These are phyloP conservation scores for Termitomyces eurrhizus DNA, from an alignment of 768 basidiomycete species.

Conservation along the genomic window DNA sequence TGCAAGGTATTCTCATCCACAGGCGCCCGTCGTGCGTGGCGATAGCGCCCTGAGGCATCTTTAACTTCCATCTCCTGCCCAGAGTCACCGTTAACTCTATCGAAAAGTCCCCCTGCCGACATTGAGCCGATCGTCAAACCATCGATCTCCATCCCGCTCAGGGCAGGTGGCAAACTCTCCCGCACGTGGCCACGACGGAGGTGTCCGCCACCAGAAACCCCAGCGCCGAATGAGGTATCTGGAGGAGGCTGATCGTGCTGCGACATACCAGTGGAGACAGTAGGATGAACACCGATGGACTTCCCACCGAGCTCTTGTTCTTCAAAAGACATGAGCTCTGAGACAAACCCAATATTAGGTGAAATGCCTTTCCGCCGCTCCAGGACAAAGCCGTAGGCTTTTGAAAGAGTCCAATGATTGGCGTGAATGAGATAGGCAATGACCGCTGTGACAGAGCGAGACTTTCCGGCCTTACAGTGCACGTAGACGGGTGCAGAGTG, in stretches of 20 bases:
- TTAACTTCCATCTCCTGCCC: slow-evolving; percentile 88
- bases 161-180: slow-evolving; percentile 60
- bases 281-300: slow-evolving; percentile 60
- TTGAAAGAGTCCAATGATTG: slow-evolving; percentile 93
- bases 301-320: slow-evolving; percentile 83
- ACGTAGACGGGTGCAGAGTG: slow-evolving; percentile 90
- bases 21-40: slow-evolving; percentile 83
- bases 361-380: slow-evolving; percentile 93
- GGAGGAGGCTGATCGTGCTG: slow-evolving; percentile 21
- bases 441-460: slow-evolving; percentile 92
- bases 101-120: slow-evolving; percentile 34
- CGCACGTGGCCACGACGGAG: slow-evolving; percentile 58
- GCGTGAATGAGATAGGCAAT: slow-evolving; percentile 98
- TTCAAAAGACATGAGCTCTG: slow-evolving; percentile 95
- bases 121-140: slow-evolving; percentile 28
- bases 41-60: slow-evolving; percentile 79
- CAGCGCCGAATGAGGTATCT: slow-evolving; percentile 37
- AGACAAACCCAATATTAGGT: slow-evolving; percentile 97
- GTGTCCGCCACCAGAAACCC: slow-evolving; percentile 33
- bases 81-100: slow-evolving; percentile 54
- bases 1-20: slow-evolving; percentile 87
- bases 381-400: slow-evolving; percentile 87
- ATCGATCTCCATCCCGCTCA: slow-evolving; percentile 21
- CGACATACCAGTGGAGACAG: slow-evolving; percentile 20
- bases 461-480: slow-evolving; percentile 95